A percentile compares a stretch with the other conserved stretches of the same genome.
Conservation (phyloP, 2,329 filamentous ascomycete species). For the Aspergillus phoenicis region DNA sequence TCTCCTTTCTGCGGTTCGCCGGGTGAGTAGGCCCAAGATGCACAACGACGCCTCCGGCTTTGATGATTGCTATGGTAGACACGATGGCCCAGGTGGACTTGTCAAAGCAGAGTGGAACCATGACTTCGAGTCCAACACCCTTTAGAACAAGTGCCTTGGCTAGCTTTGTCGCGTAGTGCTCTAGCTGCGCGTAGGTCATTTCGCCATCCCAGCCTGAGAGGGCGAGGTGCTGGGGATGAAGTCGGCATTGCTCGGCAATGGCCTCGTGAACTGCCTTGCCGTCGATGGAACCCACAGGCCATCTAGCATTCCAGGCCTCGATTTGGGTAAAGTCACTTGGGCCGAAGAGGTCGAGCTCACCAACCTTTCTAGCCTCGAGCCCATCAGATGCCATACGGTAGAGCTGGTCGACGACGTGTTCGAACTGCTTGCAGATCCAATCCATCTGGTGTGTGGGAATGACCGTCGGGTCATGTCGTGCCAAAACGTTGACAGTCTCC, state of each 20-base stretch:
- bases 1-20: background rate
- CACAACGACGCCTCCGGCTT: conserved; percentile 4
- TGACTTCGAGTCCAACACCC: background rate
- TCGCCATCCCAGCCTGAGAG: conserved; percentile 6
- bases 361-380: background rate
- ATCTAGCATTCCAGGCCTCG: background rate
- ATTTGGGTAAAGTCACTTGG: background rate
- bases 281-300: background rate
- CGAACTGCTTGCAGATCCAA: background rate
- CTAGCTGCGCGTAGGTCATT: background rate
- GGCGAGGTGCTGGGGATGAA: background rate
- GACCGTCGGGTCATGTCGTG: background rate
- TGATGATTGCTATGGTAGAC: background rate
- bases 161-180: background rate
- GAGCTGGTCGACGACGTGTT: background rate
- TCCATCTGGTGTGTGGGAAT: background rate
- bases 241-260: background rate
- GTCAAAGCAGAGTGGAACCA: conserved; percentile 6
- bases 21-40: background rate
- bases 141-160: background rate
- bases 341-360: background rate
- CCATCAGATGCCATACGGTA: background rate
- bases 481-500: background rate
- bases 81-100: conserved; percentile 5
- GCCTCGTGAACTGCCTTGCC: background rate